A percentile compares a stretch with the other conserved stretches of the same genome.
phyloP scores from a whole-genome alignment of 2,329 filamentous ascomycete species.

The Colletotrichum sp. region DNA sequence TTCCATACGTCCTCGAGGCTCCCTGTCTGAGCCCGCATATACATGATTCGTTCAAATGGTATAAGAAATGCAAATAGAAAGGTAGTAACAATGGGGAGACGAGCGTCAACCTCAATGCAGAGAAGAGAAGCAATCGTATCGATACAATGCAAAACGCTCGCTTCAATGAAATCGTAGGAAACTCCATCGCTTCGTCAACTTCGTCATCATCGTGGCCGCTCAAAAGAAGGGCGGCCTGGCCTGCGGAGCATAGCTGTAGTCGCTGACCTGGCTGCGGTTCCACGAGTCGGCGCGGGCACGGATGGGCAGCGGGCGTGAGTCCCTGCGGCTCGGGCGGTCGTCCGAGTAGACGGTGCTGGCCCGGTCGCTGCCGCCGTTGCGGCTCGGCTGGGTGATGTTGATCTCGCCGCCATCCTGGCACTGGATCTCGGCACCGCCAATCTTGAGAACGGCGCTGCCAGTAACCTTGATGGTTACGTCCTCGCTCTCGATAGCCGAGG shows the following conservation, averaged over 20 bases:
- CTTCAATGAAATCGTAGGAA: slow-evolving; percentile 19
- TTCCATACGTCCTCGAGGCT: neutral
- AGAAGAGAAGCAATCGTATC: slow-evolving; percentile 24
- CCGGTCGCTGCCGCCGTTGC: slow-evolving; percentile 55
- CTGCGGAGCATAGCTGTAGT: slow-evolving; percentile 21
- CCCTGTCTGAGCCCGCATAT: neutral
- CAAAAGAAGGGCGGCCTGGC: slow-evolving; percentile 15
- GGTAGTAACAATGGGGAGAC: slow-evolving; percentile 30
- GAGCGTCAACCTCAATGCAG: slow-evolving; percentile 32
- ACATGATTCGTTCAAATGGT: slow-evolving; percentile 23
- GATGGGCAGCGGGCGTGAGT: slow-evolving; percentile 42
- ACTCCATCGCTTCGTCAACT: slow-evolving; percentile 20
- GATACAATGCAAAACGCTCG: slow-evolving; percentile 20
- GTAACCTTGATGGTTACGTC: slow-evolving; percentile 68
- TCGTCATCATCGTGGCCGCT: slow-evolving; percentile 18
- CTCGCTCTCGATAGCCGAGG: slow-evolving; percentile 49
- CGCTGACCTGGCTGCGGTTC: slow-evolving; percentile 28
- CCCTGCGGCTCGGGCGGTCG: slow-evolving; percentile 49
- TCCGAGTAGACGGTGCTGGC: slow-evolving; percentile 56
- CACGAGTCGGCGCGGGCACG: slow-evolving; percentile 53
- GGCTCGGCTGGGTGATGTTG: slow-evolving; percentile 51
- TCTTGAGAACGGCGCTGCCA: slow-evolving; percentile 59
- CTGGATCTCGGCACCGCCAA: slow-evolving; percentile 63
- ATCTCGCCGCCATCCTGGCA: slow-evolving; percentile 66
- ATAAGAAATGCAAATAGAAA: slow-evolving; percentile 7